phyloP scores from a whole-genome alignment of 345 rosid genomes.

The Trapa bicornis region DNA sequence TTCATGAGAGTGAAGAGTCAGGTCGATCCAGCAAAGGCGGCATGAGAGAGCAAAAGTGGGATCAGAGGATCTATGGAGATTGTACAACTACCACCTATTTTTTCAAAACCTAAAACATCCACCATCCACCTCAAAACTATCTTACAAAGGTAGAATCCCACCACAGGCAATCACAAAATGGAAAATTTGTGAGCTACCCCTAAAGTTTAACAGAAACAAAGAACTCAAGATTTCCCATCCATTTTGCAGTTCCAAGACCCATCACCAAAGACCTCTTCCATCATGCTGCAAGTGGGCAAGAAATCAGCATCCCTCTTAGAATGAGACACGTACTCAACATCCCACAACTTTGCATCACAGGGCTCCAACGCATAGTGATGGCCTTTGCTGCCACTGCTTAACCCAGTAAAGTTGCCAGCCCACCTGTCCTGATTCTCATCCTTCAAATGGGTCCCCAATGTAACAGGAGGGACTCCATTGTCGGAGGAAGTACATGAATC shows the following conservation, averaged over 20 bases:
- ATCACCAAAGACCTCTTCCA: constrained; percentile 45
- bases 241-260: constrained; percentile 25
- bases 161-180: constrained; percentile 2
- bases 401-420: constrained; percentile 11
- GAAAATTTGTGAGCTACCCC: constrained; percentile 5
- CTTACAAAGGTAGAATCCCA: constrained; percentile 15
- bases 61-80: no score
- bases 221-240: constrained; percentile 6
- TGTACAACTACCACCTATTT: background rate
- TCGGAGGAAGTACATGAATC: constrained; percentile 31
- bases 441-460: background rate
- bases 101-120: background rate
- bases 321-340: constrained; percentile 19
- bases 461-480: background rate
- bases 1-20: background rate
- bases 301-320: constrained; percentile 22
- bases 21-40: background rate
- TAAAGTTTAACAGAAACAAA: background rate
- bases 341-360: constrained; percentile 32
- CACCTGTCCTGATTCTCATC: constrained; percentile 11
- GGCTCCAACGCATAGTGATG: constrained; percentile 21
- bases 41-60: no score
- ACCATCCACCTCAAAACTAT: constrained; percentile 6
- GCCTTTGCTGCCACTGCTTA: constrained; percentile 11
- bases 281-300: constrained; percentile 39